phyloP scores from a whole-genome alignment of 495 filamentous ascomycete genomes.

The Aspergillus baeticus region DNA sequence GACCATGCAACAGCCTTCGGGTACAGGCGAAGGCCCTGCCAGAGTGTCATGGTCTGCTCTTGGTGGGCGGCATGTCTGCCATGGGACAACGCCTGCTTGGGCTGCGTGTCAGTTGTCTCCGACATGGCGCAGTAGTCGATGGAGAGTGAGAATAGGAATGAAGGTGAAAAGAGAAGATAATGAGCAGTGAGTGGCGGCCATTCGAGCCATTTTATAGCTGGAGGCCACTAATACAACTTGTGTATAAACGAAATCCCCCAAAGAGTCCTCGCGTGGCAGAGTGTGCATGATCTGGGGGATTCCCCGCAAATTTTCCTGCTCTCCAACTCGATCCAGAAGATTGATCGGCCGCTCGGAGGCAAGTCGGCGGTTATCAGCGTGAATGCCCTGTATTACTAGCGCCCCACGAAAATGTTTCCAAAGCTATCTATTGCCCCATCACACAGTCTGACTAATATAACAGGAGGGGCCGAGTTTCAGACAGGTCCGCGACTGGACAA shows the following conservation, averaged over 20 bases:
- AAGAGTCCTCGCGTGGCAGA: not conserved
- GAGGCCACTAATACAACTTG: not conserved
- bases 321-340: not conserved
- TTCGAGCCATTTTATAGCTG: not conserved
- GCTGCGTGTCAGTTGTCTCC: not conserved
- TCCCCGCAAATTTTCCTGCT: not conserved
- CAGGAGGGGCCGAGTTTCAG: too few relatives aligned
- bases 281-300: not conserved
- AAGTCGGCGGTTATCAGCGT: not conserved
- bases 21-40: constrained; percentile 48
- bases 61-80: constrained; percentile 23
- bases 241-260: not conserved
- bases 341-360: not conserved
- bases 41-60: constrained; percentile 44
- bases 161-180: not conserved
- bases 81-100: not conserved
- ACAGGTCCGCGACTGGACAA: too few relatives aligned
- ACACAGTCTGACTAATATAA: too few relatives aligned
- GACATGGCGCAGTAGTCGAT: not conserved
- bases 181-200: not conserved
- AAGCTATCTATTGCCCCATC: too few relatives aligned
- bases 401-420: too few relatives aligned
- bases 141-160: not conserved
- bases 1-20: constrained; percentile 57
- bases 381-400: too few relatives aligned